Evolutionary conservation across 78 protist genomes (phyloP), one percentile per base, ranked within the genome.

Genomic region (Anaeramoeba flamelloides): DNA sequence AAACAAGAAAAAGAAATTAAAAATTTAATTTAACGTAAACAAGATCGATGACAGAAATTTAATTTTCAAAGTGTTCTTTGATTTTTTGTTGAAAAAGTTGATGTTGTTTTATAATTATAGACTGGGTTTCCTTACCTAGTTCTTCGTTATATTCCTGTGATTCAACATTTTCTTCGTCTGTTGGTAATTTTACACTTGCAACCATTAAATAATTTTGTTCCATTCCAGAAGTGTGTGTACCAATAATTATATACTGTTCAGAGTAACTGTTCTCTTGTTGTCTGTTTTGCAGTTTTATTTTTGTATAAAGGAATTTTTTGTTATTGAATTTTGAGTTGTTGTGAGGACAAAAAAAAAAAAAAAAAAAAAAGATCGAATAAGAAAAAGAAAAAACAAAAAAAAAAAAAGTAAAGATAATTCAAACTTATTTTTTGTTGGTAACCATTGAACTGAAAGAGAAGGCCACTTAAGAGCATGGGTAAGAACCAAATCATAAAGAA

Each of bases 401-500:
- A 39, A 37, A 36, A 38, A 64, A 22, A 32, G 1, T 41, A 41
- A 40, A 2, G 2, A 1, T 2, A 26, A 12, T 0, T n/a, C 0
- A 1, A 0, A 3, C 87, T 34, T 74, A 22, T 3, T 1, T 69
- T 36, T 78, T 31, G 79, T 88, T 79, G 90, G 97, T 1, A 92
- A 83, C 96, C 93, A 91, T 78, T 89, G 85, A 0, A 89, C 92
- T 1, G 97, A 90, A 37, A 92, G 85, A 0, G 87, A 76, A 8
- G 98, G 98, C 98, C 97, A 95, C 41, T 91, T 94, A 1, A 94
- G 84, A 2, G 97, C 94, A 78, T 90, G 91, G 17, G 93, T 84
- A 41, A 95, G 65, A 3, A 90, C 80, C 76, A 92, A 69, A 82
- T 93, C 97, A 88, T 95, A 95, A 39, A 94, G 89, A 83, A 86